phyloP scores from a whole-genome alignment of 2,329 filamentous ascomycete genomes.

The Hortaea sp. region DNA sequence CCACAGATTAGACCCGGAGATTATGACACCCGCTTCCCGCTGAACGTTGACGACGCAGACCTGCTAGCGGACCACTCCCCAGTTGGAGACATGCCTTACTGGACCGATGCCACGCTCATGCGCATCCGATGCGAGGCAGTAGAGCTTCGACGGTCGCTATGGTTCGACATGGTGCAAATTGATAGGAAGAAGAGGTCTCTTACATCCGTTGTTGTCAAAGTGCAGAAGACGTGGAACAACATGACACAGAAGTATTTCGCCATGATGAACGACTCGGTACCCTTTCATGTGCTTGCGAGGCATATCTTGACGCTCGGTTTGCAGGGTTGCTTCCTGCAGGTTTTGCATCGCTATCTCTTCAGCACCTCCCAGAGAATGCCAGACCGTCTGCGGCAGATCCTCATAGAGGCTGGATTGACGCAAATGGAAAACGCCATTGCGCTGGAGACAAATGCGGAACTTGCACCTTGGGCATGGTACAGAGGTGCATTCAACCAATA shows the following conservation, averaged over 20 bases:
- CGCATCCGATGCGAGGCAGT: conserved; percentile 63
- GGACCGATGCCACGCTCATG: conserved; percentile 58
- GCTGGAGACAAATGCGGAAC: conserved; percentile 42
- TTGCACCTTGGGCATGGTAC: conserved; percentile 61
- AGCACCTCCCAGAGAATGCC: conserved; percentile 42
- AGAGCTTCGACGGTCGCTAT: conserved; percentile 61
- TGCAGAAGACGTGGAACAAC: conserved; percentile 56
- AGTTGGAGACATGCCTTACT: conserved; percentile 42
- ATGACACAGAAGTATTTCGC: conserved; percentile 58
- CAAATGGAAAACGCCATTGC: conserved; percentile 46
- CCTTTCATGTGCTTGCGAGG: conserved; percentile 53
- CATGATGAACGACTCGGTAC: conserved; percentile 49
- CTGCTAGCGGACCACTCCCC: conserved; percentile 35
- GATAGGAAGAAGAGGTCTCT: conserved; percentile 52
- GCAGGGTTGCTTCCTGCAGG: conserved; percentile 54
- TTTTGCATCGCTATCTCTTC: conserved; percentile 58
- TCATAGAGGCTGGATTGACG: conserved; percentile 50
- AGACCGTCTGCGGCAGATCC: conserved; percentile 51
- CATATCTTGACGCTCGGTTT: conserved; percentile 56
- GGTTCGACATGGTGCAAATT: conserved; percentile 57
- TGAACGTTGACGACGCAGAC: conserved; percentile 59
- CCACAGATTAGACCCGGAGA: conserved; percentile 64
- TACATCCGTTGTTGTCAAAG: conserved; percentile 55
- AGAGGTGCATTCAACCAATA: conserved; percentile 61
- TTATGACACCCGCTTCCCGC: conserved; percentile 62